phyloP scores from a whole-genome alignment of 495 filamentous ascomycete genomes.

The Hypoxylon fragiforme region DNA sequence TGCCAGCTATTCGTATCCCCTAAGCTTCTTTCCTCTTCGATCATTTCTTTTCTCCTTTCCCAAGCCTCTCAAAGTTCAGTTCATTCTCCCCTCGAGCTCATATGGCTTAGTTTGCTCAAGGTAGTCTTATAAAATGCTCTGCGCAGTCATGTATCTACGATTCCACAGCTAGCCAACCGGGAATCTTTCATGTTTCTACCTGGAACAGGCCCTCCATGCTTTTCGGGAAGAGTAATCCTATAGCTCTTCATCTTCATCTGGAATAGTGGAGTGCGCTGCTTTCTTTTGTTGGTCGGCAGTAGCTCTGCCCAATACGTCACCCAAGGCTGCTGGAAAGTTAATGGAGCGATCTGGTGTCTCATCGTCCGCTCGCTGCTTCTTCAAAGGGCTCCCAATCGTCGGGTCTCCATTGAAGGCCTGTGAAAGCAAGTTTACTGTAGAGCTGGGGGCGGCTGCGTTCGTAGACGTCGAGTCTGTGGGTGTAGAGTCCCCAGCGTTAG shows the following conservation, averaged over 20 bases:
- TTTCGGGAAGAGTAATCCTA: constrained; percentile 15
- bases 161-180: no score
- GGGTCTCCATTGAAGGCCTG: constrained; percentile 52
- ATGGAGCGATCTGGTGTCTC: constrained; percentile 56
- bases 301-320: constrained; percentile 51
- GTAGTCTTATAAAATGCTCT: not conserved
- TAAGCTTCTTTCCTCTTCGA: no score
- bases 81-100: not conserved
- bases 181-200: no score
- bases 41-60: not conserved
- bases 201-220: no score
- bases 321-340: constrained; percentile 46
- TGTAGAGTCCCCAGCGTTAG: constrained; percentile 36
- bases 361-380: constrained; percentile 75
- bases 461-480: constrained; percentile 43
- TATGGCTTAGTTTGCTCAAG: not conserved
- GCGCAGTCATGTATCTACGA: no score
- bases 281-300: constrained; percentile 44
- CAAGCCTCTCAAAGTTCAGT: not conserved
- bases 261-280: constrained; percentile 27
- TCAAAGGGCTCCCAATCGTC: constrained; percentile 76
- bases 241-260: constrained; percentile 51
- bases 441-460: constrained; percentile 36
- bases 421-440: constrained; percentile 47
- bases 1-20: no score